phyloP scores from a whole-genome alignment of 2,329 filamentous ascomycete species.

The Penicillium nordicum region DNA sequence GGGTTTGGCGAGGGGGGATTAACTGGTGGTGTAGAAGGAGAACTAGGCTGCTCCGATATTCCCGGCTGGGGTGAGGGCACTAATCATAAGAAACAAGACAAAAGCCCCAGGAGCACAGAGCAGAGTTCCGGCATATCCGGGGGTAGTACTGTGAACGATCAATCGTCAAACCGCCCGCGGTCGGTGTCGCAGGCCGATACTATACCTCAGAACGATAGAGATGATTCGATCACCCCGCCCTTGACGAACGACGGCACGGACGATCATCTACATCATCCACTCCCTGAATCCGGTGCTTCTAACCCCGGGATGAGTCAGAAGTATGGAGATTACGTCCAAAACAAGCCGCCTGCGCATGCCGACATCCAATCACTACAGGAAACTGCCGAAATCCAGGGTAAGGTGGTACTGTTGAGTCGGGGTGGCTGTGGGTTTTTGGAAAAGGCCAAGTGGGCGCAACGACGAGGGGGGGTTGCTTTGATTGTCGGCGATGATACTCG shows the following conservation, averaged over 20 bases:
- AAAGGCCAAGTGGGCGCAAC: constrained; percentile 95
- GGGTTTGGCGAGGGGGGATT: constrained; percentile 73
- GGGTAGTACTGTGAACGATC: constrained; percentile 23
- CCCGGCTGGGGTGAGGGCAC: constrained; percentile 74
- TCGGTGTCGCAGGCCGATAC: constrained; percentile 25
- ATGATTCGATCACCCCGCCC: constrained; percentile 17
- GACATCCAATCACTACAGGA: constrained; percentile 92
- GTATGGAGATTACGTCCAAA: constrained; percentile 31
- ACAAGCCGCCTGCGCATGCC: constrained; percentile 58
- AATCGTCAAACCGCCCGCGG: constrained; percentile 20
- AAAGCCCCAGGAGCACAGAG: constrained; percentile 18
- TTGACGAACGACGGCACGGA: constrained; percentile 72
- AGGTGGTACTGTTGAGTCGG: constrained; percentile 84
- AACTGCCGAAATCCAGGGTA: constrained; percentile 86
- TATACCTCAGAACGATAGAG: constrained; percentile 17
- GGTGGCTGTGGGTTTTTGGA: constrained; percentile 95
- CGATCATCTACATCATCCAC: constrained; percentile 69
- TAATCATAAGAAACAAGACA: constrained; percentile 36
- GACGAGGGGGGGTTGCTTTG: constrained; percentile 79
- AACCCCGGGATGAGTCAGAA: constrained; percentile 34
- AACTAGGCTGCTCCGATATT: constrained; percentile 92
- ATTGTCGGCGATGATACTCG: constrained; percentile 93
- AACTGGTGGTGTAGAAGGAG: constrained; percentile 62
- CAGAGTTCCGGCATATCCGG: constrained; percentile 23
- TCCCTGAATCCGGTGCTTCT: constrained; percentile 44